phyloP scores from a whole-genome alignment of 2,329 filamentous ascomycete genomes.

The Ascochyta viciae-villosae region DNA sequence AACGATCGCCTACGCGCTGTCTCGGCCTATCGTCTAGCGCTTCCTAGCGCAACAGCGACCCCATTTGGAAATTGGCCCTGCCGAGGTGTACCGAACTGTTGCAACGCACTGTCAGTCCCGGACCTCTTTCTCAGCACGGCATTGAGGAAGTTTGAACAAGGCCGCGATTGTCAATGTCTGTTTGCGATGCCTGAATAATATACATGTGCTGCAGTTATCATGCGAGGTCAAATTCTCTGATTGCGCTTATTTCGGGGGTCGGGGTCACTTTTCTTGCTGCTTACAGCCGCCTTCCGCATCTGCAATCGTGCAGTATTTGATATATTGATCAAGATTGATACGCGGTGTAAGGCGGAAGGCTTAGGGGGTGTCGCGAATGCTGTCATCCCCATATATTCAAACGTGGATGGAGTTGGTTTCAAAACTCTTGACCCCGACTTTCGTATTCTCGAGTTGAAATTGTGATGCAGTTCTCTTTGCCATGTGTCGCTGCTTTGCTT shows the following conservation, averaged over 20 bases:
- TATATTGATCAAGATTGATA: constrained; percentile 1
- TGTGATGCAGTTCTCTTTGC: background rate
- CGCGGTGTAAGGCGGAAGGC: background rate
- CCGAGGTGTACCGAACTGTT: background rate
- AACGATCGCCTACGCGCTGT: too few relatives aligned
- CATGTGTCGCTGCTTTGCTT: background rate
- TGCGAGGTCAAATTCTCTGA: background rate
- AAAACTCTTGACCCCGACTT: background rate
- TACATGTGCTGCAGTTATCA: too few relatives aligned
- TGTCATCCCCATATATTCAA: background rate
- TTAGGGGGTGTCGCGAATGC: background rate
- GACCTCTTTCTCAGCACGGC: background rate
- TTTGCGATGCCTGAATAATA: too few relatives aligned
- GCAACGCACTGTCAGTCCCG: background rate
- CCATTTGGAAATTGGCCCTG: background rate
- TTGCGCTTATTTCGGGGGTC: background rate
- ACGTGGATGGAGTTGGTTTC: too few relatives aligned
- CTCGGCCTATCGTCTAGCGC: too few relatives aligned
- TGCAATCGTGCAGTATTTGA: background rate
- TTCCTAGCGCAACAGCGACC: background rate
- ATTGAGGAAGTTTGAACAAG: background rate
- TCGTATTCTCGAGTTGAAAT: background rate
- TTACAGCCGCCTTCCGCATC: constrained; percentile 6
- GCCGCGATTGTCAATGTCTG: too few relatives aligned
- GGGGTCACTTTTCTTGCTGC: background rate